Evolutionary conservation across 2,329 filamentous ascomycete species (phyloP).

Genomic region (Cladosporium cucumerinum): DNA sequence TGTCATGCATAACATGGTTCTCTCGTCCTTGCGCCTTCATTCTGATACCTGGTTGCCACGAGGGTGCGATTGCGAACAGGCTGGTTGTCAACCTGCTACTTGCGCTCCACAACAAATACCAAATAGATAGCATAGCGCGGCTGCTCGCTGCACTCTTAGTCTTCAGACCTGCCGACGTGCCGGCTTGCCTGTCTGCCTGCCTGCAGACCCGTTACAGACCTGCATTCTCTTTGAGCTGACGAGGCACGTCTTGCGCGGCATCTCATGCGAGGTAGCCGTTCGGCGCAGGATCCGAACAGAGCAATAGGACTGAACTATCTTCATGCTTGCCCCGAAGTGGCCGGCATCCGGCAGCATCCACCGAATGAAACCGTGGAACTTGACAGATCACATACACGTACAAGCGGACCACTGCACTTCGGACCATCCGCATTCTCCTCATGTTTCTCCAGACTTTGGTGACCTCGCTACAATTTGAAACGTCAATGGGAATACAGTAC

Average conservation of each 20-base stretch:
- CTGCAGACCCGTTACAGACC: neutral
- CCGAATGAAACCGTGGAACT: neutral
- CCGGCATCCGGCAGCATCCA: neutral
- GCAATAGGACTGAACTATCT: neutral
- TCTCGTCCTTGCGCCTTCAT: neutral
- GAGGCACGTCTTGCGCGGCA: neutral
- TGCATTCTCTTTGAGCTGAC: neutral
- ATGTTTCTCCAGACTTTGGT: neutral
- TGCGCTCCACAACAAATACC: neutral
- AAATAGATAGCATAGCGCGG: neutral
- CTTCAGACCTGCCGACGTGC: neutral
- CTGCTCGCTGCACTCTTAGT: neutral
- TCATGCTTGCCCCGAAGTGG: neutral
- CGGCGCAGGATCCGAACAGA: neutral
- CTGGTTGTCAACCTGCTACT: neutral
- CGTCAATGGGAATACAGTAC: neutral
- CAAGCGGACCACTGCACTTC: neutral
- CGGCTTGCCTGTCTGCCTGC: neutral
- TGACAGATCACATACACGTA: neutral
- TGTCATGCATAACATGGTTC: constrained; percentile 8
- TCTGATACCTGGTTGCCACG: neutral
- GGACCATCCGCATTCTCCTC: neutral
- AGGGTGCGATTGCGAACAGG: neutral
- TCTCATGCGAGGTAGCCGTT: neutral
- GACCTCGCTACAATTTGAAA: neutral